phyloP scores from a whole-genome alignment of 306 rosid genomes.

The Abrus precatorius region DNA sequence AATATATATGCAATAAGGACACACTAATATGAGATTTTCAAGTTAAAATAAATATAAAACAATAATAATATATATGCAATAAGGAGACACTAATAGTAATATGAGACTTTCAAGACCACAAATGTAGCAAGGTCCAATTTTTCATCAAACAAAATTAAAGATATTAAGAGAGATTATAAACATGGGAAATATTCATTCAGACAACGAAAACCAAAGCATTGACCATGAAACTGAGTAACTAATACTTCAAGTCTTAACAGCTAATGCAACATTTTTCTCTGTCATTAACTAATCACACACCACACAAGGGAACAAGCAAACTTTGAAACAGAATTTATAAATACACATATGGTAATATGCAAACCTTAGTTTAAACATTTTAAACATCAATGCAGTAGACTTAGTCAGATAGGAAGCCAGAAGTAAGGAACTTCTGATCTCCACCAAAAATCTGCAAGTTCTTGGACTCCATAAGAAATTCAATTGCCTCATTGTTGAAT shows the following conservation, averaged over 20 bases:
- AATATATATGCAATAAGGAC: too few species aligned
- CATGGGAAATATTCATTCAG: not conserved
- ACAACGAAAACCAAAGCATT: not conserved
- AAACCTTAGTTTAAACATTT: too few species aligned
- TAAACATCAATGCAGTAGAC: not conserved
- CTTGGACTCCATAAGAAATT: slow-evolving; percentile 64
- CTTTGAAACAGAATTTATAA: too few species aligned
- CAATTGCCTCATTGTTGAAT: slow-evolving; percentile 61
- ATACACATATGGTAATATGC: too few species aligned
- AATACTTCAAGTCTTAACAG: not conserved
- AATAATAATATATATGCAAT: too few species aligned
- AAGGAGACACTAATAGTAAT: too few species aligned
- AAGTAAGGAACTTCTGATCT: slow-evolving; percentile 60
- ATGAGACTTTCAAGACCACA: not conserved
- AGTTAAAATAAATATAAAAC: too few species aligned
- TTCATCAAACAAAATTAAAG: not conserved
- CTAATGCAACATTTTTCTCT: not conserved
- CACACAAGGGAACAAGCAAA: not conserved
- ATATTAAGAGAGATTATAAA: not conserved
- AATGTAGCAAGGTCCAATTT: not conserved
- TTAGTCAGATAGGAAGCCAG: slow-evolving; percentile 47
- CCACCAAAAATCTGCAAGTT: slow-evolving; percentile 63
- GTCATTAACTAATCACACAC: not conserved
- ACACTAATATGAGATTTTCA: too few species aligned
- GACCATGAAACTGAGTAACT: not conserved